Base-by-base conservation (phyloP, 371 early-diverging fungal genomes). In the Nematocida ausubeli region DNA sequence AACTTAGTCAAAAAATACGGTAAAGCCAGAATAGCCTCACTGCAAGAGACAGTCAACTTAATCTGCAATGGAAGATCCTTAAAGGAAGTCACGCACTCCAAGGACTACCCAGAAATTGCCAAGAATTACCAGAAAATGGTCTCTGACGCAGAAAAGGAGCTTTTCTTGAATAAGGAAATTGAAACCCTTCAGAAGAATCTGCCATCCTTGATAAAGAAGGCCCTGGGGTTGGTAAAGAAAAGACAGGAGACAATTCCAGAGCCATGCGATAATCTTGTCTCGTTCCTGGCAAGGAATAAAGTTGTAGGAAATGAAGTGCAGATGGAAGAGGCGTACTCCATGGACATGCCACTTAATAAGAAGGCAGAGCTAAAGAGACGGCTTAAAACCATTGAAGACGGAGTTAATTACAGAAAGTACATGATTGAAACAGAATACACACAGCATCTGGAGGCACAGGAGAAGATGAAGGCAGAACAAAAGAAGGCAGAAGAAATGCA, bases 341-440 rank as follows among this genome's bases (percentile, higher is more conserved):
- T 24, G 24, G 54, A 54, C n/a, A 54, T 28, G 28, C n/a, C 12
- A 0, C 24, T 24, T 0, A 24, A 12, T 28, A 24, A n/a, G 54
- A 54, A 54, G 24, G 9, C 28, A 9, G 28, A 12, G 54, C 28
- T 24, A 24, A 54, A 54, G 54, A 54, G 24, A 32, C 28, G 9
- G 6, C 14, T 70, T 9, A 39, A 70, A 22, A 67, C 68, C n/a
- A 47, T 70, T 14, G 24, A 35, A 22, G 52, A 47, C 14, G 49
- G 30, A 7, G 22, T 70, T 9, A 22, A 47, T 16, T 63, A 44
- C 34, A 70, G 62, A 60, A 24, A 37, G 32, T 22, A 51, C n/a
- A 9, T 39, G 26, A 22, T 70, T 9, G 24, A 34, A n/a, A 64
- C 70, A 35, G 62, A 70, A 2, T 49, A 60, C 22, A 68, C 6